Evolutionary conservation across 176 grass and related monocot genomes (phyloP), one percentile per base, ranked within the genome.

Genomic region (Dendrocalamus sinicus): DNA sequence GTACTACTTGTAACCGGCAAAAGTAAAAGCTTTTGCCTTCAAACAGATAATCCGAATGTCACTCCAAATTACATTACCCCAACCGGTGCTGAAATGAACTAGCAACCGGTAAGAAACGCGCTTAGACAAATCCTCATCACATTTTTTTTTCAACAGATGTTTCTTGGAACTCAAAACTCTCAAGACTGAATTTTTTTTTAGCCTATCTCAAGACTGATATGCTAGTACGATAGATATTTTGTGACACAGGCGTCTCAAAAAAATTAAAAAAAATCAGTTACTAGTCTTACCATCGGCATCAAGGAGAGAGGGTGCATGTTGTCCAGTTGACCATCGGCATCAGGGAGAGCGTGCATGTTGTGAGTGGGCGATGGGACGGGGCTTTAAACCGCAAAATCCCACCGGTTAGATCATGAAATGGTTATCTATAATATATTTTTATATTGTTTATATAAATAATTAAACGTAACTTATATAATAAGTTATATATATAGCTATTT

Each of bases 1-100:
- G 44, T 46, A 1, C 7, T 9, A 75, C 24, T 37, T 7, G 20
- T 16, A 44, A 24, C 37, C 14, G 37, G 41, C 7, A 22, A 40
- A 59, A 23, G 35, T 7, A 46, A 46, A 46, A 46, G 9, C 44
- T 46, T 10, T 46, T 46, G 44, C 0, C 74, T 8, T 76, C 30
- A 23, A 6, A 23, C 40, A 59, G 52, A 16, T 19, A 15, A 28
- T 12, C 41, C 12, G n/a, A 59, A 7, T 64, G 76, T 46, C 58
- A 47, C 76, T 23, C 40, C n/a, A 35, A 60, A 78, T 28, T 11
- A 46, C 76, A 78, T 45, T 61, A 60, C 55, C 55, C 76, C n/a
- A 78, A 63, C n/a, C 26, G 76, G 45, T 64, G 45, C 40, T 17
- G 8, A 19, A 79, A 7, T 1, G 41, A 79, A 30, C 1, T 30